These are phyloP conservation scores for Monascus purpureus DNA, from an alignment of 495 filamentous ascomycete genomes.

Conservation along the genomic window DNA sequence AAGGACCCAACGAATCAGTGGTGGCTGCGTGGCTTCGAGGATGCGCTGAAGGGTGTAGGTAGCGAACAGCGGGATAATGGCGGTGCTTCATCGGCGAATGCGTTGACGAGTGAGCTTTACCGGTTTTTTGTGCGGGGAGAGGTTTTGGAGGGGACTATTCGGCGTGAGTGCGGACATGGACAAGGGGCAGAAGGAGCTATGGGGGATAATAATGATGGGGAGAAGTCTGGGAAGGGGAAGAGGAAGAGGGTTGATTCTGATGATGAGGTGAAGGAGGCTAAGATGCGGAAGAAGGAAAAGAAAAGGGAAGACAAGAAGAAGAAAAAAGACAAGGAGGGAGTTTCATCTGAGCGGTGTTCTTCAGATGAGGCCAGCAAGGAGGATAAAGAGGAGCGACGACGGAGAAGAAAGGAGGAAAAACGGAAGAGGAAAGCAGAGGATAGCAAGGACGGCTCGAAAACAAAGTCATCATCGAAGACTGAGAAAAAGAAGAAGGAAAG, in stretches of 20 bases:
- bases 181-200: constrained; percentile 4
- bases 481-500: constrained; percentile 10
- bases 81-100: constrained; percentile 16
- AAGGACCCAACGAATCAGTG: constrained; percentile 52
- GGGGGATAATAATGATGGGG: constrained; percentile 10
- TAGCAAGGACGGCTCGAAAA: constrained; percentile 6
- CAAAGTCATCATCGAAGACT: constrained; percentile 10
- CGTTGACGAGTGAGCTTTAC: constrained; percentile 52
- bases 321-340: constrained; percentile 13
- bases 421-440: constrained; percentile 15
- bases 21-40: constrained; percentile 74
- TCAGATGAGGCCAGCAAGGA: constrained; percentile 5
- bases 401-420: constrained; percentile 12
- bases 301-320: constrained; percentile 24
- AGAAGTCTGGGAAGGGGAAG: constrained; percentile 3
- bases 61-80: constrained; percentile 23
- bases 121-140: constrained; percentile 68
- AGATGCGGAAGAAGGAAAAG: constrained; percentile 17
- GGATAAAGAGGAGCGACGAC: constrained; percentile 13
- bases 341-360: constrained; percentile 5
- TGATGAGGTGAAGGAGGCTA: constrained; percentile 10
- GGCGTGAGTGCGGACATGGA: constrained; percentile 8
- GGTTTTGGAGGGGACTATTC: constrained; percentile 52
- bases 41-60: constrained; percentile 53
- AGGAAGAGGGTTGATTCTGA: constrained; percentile 3